Percentiles rank a stretch among this genome's conserved stretches.
Conservation (phyloP, 345 rosid genomes). For the Euphorbia tirucalli region DNA sequence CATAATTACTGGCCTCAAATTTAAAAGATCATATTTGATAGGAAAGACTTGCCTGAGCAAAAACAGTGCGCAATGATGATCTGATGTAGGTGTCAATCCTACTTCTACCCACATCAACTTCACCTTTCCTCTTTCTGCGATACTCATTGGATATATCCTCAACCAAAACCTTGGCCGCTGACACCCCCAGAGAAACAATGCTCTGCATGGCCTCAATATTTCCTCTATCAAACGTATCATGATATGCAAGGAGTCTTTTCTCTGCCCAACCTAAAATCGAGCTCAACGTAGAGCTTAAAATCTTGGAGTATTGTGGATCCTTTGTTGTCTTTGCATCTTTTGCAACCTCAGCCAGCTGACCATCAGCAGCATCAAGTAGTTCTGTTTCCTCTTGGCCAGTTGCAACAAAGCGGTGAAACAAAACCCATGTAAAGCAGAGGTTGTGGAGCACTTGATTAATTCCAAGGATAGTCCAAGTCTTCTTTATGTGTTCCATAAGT, state of each 20-base stretch:
- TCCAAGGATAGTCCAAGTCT: constrained; percentile 92
- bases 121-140: constrained; percentile 79
- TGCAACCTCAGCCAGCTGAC: constrained; percentile 80
- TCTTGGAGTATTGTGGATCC: constrained; percentile 80
- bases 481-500: constrained; percentile 94
- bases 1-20: neutral
- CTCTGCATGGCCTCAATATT: constrained; percentile 76
- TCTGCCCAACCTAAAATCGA: constrained; percentile 95
- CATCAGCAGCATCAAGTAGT: constrained; percentile 71
- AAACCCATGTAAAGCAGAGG: constrained; percentile 88
- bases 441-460: constrained; percentile 83
- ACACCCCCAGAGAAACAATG: constrained; percentile 80
- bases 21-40: neutral
- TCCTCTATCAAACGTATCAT: constrained; percentile 75
- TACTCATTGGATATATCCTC: constrained; percentile 96
- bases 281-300: constrained; percentile 79
- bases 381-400: constrained; percentile 79
- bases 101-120: constrained; percentile 76
- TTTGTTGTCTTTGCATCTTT: constrained; percentile 88
- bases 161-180: constrained; percentile 83
- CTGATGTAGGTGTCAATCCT: constrained; percentile 95
- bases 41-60: constrained; percentile 87
- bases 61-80: constrained; percentile 89
- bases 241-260: constrained; percentile 94
- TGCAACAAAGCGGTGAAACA: constrained; percentile 77